These are phyloP conservation scores for Neurospora tetrasperma DNA, from an alignment of 495 filamentous ascomycete genomes.

Conservation along the genomic window DNA sequence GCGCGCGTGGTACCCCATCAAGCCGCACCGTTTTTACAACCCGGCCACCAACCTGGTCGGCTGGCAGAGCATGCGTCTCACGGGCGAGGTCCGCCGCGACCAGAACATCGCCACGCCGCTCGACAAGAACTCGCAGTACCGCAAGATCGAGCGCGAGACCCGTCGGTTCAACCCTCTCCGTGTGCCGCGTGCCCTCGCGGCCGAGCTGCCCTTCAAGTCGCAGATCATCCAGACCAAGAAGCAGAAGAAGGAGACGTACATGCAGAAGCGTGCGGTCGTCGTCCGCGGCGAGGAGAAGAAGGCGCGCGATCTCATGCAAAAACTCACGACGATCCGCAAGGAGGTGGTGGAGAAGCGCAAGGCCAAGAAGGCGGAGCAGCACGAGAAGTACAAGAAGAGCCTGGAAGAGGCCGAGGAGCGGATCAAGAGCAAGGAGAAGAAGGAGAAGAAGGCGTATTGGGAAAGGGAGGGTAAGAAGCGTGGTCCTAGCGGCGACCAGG, in stretches of 20 bases:
- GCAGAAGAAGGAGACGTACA: conserved; percentile 73
- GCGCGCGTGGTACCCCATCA: conserved; percentile 91
- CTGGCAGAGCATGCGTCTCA: conserved; percentile 86
- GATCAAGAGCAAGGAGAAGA: conserved; percentile 72
- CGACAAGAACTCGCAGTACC: conserved; percentile 72
- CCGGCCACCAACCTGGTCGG: conserved; percentile 84
- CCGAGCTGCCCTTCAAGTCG: conserved; percentile 82
- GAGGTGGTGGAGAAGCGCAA: conserved; percentile 76
- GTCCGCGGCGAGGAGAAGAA: conserved; percentile 69
- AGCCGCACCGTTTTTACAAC: conserved; percentile 92
- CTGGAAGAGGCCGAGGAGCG: conserved; percentile 71
- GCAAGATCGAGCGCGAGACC: conserved; percentile 63
- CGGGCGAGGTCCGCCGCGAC: conserved; percentile 81
- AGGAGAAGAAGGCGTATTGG: conserved; percentile 91
- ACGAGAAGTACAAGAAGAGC: conserved; percentile 67
- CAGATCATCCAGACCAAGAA: conserved; percentile 76
- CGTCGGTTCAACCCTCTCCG: conserved; percentile 92
- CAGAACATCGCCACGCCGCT: conserved; percentile 65
- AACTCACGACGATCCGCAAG: conserved; percentile 82
- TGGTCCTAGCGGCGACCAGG: conserved; percentile 50
- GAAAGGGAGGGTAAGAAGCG: conserved; percentile 89
- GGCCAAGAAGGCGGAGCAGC: conserved; percentile 75
- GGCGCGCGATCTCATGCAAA: conserved; percentile 84
- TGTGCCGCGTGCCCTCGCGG: conserved; percentile 74
- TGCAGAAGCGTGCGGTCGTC: conserved; percentile 90